These are phyloP conservation scores for Verticillium nubilum DNA, from an alignment of 2,329 filamentous ascomycete genomes.

Conservation along the genomic window DNA sequence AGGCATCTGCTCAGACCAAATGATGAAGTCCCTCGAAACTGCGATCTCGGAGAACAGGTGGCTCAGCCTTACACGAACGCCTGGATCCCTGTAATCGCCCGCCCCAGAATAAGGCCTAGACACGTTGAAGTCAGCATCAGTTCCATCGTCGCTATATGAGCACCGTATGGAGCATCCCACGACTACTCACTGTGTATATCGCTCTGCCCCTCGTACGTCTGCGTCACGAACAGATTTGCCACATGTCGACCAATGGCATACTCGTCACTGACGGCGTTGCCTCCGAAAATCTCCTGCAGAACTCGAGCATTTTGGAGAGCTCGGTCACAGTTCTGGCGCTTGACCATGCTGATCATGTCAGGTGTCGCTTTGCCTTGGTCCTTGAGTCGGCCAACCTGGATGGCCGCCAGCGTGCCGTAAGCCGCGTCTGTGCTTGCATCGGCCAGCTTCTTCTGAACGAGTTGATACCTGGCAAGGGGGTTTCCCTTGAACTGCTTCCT, in stretches of 20 bases:
- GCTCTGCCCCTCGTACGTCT: slow-evolving; percentile 97
- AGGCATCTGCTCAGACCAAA: neutral
- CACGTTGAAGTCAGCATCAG: slow-evolving; percentile 19
- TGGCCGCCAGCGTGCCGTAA: slow-evolving; percentile 82
- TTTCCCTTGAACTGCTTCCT: slow-evolving; percentile 95
- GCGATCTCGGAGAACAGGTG: neutral
- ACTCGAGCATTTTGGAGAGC: slow-evolving; percentile 73
- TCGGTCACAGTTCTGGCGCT: slow-evolving; percentile 93
- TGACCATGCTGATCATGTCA: slow-evolving; percentile 97
- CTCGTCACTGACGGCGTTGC: slow-evolving; percentile 97
- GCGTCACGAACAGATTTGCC: slow-evolving; percentile 91
- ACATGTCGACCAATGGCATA: slow-evolving; percentile 94
- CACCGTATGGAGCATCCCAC: neutral
- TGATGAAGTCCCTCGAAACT: neutral
- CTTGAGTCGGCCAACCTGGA: slow-evolving; percentile 89
- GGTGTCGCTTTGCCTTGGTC: slow-evolving; percentile 82
- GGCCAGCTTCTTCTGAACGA: slow-evolving; percentile 95
- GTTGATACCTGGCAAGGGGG: slow-evolving; percentile 90
- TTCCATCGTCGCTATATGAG: neutral
- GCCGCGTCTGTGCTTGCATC: slow-evolving; percentile 89
- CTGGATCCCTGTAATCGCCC: slow-evolving; percentile 69
- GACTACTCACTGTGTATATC: slow-evolving; percentile 85
- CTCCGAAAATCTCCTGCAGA: slow-evolving; percentile 93
- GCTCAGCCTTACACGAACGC: slow-evolving; percentile 59
- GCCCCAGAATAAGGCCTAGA: slow-evolving; percentile 62